Percentiles rank a stretch among this genome's conserved stretches.
These are phyloP conservation scores for Rhododendron williamsianum DNA, from an alignment of 148 eudicot genomes.

Conservation along the genomic window DNA sequence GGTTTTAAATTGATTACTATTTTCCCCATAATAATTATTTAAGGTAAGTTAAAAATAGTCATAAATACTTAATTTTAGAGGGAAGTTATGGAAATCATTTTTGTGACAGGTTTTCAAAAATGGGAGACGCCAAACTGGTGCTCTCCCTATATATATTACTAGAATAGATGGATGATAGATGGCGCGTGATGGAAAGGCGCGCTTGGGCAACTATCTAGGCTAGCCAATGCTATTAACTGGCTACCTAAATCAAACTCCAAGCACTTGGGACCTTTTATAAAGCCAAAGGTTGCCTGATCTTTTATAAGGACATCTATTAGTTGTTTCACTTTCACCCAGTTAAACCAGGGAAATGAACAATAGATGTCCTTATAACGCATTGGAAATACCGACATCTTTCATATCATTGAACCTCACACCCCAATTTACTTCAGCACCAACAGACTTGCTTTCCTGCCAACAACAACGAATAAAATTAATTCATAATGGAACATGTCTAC, in stretches of 20 bases:
- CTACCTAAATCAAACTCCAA: background rate
- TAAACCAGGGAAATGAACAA: slow-evolving; percentile 4
- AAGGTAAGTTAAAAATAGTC: too few relatives aligned
- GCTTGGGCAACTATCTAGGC: background rate
- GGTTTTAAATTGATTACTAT: too few relatives aligned
- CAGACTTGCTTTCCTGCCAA: slow-evolving; percentile 82
- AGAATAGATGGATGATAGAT: background rate
- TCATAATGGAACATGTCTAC: background rate
- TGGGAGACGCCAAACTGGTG: background rate
- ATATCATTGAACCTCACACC: slow-evolving; percentile 83
- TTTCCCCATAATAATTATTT: too few relatives aligned
- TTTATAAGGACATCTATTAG: background rate
- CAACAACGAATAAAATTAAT: background rate
- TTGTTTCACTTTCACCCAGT: background rate
- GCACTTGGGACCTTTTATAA: too few relatives aligned
- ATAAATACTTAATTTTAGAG: too few relatives aligned
- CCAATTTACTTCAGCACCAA: slow-evolving; percentile 99
- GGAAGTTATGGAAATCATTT: too few relatives aligned
- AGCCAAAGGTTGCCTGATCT: background rate
- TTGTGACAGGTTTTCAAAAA: too few relatives aligned
- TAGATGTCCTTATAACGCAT: background rate
- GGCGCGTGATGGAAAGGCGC: background rate
- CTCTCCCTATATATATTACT: background rate
- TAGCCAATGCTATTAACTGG: background rate
- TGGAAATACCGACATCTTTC: slow-evolving; percentile 52